Conservation (phyloP, 2,329 filamentous ascomycete species). For the Bipolaris sorokiniana region DNA sequence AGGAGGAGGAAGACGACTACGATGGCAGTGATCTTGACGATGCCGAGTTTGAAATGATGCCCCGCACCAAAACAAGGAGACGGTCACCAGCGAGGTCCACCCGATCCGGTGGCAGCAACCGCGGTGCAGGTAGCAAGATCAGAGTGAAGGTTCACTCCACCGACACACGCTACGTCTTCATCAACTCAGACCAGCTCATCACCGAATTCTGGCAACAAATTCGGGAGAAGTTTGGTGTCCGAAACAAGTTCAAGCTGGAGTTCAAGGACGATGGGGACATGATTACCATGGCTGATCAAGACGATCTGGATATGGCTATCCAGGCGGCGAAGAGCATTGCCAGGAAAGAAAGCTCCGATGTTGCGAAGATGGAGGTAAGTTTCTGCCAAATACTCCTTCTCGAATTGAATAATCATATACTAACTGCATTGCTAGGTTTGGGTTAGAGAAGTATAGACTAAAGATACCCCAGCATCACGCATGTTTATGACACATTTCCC, state of each 20-base stretch:
- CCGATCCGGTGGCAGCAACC: slow-evolving; percentile 54
- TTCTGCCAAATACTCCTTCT: slow-evolving; percentile 9
- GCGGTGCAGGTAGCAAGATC: slow-evolving; percentile 69
- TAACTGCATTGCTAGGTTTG: slow-evolving; percentile 56
- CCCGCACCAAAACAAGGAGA: slow-evolving; percentile 50
- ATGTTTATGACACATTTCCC: slow-evolving; percentile 31
- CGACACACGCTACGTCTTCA: slow-evolving; percentile 92
- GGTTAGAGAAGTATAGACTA: slow-evolving; percentile 53
- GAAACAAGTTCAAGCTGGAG: slow-evolving; percentile 84
- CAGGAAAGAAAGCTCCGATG: slow-evolving; percentile 75
- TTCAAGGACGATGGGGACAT: slow-evolving; percentile 89
- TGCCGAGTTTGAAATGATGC: slow-evolving; percentile 80
- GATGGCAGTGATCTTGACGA: slow-evolving; percentile 77
- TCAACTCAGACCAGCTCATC: slow-evolving; percentile 74
- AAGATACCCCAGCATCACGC: slow-evolving; percentile 48
- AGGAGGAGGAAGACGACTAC: slow-evolving; percentile 76
- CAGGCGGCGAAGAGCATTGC: slow-evolving; percentile 71
- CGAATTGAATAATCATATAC: not conserved
- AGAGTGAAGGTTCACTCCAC: slow-evolving; percentile 87
- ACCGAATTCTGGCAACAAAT: slow-evolving; percentile 79
- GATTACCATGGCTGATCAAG: slow-evolving; percentile 96
- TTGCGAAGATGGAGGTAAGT: slow-evolving; percentile 94
- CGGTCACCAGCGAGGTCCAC: slow-evolving; percentile 52
- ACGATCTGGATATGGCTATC: slow-evolving; percentile 90
- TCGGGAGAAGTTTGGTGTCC: slow-evolving; percentile 82